Percentiles rank a stretch among this genome's conserved stretches.
Conservation (phyloP, 768 basidiomycete genomes). For the Flagelloscypha sp. region DNA sequence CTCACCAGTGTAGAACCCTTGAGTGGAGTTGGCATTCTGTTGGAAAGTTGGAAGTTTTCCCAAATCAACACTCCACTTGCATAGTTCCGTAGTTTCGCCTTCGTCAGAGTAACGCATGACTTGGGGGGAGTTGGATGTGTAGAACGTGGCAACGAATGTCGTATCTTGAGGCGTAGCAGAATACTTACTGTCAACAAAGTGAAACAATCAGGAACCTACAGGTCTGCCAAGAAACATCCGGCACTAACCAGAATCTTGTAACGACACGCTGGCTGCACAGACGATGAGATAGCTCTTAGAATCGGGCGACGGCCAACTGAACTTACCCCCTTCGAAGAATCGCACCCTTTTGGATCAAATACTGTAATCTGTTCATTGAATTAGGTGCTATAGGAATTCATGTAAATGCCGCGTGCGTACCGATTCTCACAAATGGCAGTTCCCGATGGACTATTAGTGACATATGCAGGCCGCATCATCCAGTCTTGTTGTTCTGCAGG, state of each 20-base stretch:
- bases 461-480: constrained; percentile 79
- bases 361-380: constrained; percentile 56
- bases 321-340: constrained; percentile 78
- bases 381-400: constrained; percentile 12
- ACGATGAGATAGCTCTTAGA: constrained; percentile 11
- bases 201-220: too few species aligned
- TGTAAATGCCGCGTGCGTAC: constrained; percentile 27
- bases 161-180: constrained; percentile 41
- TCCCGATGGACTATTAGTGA: constrained; percentile 68
- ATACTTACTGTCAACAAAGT: constrained; percentile 4
- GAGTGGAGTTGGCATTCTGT: constrained; percentile 52
- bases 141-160: constrained; percentile 74
- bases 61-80: constrained; percentile 85
- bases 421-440: constrained; percentile 79
- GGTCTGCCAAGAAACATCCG: too few species aligned
- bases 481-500: constrained; percentile 83
- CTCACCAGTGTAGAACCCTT: constrained; percentile 77
- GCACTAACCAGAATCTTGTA: constrained; percentile 74
- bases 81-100: constrained; percentile 66
- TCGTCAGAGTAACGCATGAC: constrained; percentile 83
- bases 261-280: constrained; percentile 62
- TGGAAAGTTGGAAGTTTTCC: constrained; percentile 71
- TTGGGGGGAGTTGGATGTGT: constrained; percentile 66
- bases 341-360: constrained; percentile 80
- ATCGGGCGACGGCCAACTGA: background rate